Base-by-base conservation (phyloP, 352 stramenopile species). In the Globisporangium barbulae region DNA sequence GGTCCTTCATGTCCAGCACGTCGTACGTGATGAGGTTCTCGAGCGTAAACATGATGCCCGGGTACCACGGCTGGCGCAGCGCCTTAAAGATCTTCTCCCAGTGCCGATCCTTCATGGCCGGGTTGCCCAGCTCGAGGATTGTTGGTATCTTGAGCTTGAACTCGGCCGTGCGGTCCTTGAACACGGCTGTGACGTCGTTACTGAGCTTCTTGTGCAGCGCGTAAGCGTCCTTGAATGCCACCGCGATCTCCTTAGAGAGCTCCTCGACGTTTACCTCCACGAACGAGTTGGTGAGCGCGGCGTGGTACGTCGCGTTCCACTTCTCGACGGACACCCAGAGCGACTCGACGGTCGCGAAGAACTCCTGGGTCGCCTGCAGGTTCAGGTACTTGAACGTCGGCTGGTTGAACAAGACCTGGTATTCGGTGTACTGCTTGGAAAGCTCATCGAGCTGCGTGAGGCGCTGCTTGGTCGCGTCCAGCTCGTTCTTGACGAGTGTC, bases 31-130 rank as follows among this genome's bases (percentile, higher is more conserved):
- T 88, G 0, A 97, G 70, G 59, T 97, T 94, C 45, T 95, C 88
- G 2, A 97, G 74, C 17, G 85, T 96, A 54, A 97, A 97, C 22
- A 88, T 48, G 59, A 97, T 93, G 0, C 91, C 90, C 22, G 88
- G 87, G 59, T 96, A 96, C 82, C 85, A 97, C 22, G 88, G 85
- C 63, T 96, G 88, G 5, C 88, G 79, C 25, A 96, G 64, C 12
- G 86, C 79, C 64, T 97, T 94, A 70, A 97, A 97, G 35, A 98
- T 97, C 67, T 94, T 91, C 59, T 97, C 87, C 95, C 95, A 98
- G 73, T 98, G 95, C 1, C 94, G 89, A 50, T 97, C 91, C 73
- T 98, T 97, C 73, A 98, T 94, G 7, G 79, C 73, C 0, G 88
- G 84, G 52, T 97, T 97, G 5, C 94, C 88, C 13, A 98, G 78